phyloP scores from a whole-genome alignment of 176 grass and related monocot genomes.

The Bonia amplexicaulis region DNA sequence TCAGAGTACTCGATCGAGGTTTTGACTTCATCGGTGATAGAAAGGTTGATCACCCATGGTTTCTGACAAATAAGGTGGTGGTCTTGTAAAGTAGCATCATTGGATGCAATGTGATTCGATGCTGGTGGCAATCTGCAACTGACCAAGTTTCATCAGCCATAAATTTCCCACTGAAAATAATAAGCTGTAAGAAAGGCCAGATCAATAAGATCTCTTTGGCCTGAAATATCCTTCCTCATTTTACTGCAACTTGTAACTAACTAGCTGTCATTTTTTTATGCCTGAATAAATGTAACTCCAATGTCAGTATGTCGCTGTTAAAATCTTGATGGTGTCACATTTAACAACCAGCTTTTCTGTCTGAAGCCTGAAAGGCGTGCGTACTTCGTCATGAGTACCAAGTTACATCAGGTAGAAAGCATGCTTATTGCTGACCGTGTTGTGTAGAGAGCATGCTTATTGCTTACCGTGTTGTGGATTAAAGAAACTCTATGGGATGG shows the following conservation, averaged over 20 bases:
- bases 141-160: constrained; percentile 3
- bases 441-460: background rate
- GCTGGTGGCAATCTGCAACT: background rate
- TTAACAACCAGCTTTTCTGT: background rate
- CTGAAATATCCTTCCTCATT: background rate
- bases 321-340: background rate
- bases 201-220: constrained; percentile 10
- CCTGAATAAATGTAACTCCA: constrained; percentile 16
- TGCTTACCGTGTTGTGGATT: background rate
- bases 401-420: background rate
- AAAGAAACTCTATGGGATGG: background rate
- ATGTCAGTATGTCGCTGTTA: background rate
- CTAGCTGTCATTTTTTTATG: background rate
- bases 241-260: constrained; percentile 9
- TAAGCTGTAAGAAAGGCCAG: constrained; percentile 1
- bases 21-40: background rate
- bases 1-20: background rate
- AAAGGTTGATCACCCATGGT: background rate
- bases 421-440: background rate
- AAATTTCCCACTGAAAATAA: background rate
- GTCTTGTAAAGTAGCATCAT: background rate
- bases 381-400: background rate
- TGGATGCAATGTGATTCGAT: background rate
- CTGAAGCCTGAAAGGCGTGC: background rate
- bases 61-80: constrained; percentile 28